Evolutionary conservation across 2,329 filamentous ascomycete genomes (phyloP).

Genomic region (Alternaria consortialis): DNA sequence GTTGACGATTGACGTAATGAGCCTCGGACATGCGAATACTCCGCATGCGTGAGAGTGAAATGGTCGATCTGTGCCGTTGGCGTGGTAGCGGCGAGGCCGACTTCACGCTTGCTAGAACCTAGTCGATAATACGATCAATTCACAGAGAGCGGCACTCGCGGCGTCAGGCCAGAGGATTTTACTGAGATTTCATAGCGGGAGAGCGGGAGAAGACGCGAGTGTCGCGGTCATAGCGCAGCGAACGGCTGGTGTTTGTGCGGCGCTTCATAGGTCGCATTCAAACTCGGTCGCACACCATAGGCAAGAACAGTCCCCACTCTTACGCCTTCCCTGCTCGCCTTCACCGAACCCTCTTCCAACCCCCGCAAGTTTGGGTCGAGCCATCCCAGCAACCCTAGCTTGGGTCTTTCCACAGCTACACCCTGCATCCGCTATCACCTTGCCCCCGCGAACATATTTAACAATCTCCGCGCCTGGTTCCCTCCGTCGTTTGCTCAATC

Average conservation of each 20-base stretch:
- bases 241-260: constrained; percentile 10
- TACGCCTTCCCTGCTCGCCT: constrained; percentile 22
- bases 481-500: constrained; percentile 1
- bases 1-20: neutral
- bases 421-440: constrained; percentile 14
- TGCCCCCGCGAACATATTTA: constrained; percentile 20
- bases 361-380: constrained; percentile 27
- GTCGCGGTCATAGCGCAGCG: constrained; percentile 26
- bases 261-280: constrained; percentile 28
- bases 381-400: constrained; percentile 10
- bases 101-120: constrained; percentile 14
- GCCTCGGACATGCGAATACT: neutral
- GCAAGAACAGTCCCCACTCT: constrained; percentile 10
- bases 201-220: constrained; percentile 10
- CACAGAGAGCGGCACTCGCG: constrained; percentile 14
- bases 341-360: constrained; percentile 24
- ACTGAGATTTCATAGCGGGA: constrained; percentile 24
- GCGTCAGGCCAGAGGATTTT: constrained; percentile 16
- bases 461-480: constrained; percentile 11
- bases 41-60: neutral
- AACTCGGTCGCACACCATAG: constrained; percentile 18
- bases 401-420: constrained; percentile 5
- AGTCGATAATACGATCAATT: constrained; percentile 4
- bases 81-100: neutral
- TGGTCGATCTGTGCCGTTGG: neutral